Percentiles rank a stretch among this genome's conserved stretches.
Conservation (phyloP, 2,329 filamentous ascomycete genomes). For the Coniochaeta ligniaria region DNA sequence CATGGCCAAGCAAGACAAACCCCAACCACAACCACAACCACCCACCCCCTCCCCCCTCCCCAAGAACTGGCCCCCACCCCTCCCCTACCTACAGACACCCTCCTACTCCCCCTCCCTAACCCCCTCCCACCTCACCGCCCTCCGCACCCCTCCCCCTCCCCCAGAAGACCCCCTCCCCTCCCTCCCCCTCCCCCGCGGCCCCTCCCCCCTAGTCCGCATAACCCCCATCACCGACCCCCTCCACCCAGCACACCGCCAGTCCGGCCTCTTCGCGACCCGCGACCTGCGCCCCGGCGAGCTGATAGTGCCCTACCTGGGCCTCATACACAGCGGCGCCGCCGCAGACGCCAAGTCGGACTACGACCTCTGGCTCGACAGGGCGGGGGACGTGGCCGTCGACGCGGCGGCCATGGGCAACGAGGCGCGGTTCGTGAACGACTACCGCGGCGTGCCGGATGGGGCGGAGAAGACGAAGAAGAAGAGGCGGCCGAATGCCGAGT, state of each 20-base stretch:
- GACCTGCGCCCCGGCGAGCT: slow-evolving; percentile 46
- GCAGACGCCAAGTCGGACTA: slow-evolving; percentile 47
- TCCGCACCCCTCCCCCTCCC: slow-evolving; percentile 21
- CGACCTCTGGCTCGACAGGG: slow-evolving; percentile 56
- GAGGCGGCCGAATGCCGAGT: slow-evolving; percentile 54
- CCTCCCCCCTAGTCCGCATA: slow-evolving; percentile 46
- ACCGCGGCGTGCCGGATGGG: slow-evolving; percentile 41
- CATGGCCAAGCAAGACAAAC: neutral
- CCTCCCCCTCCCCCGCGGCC: slow-evolving; percentile 32
- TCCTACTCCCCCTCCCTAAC: slow-evolving; percentile 38
- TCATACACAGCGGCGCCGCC: slow-evolving; percentile 38
- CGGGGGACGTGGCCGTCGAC: slow-evolving; percentile 51
- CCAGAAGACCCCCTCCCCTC: slow-evolving; percentile 18
- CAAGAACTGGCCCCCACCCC: slow-evolving; percentile 48
- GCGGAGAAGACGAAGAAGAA: too few species aligned
- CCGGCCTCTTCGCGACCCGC: slow-evolving; percentile 52
- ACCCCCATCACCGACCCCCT: slow-evolving; percentile 37
- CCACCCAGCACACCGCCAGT: slow-evolving; percentile 53
- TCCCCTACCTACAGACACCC: slow-evolving; percentile 47
- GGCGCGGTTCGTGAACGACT: slow-evolving; percentile 61
- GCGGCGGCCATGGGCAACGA: slow-evolving; percentile 53
- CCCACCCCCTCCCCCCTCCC: slow-evolving; percentile 21
- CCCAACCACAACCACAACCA: neutral
- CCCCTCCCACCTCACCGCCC: slow-evolving; percentile 28
- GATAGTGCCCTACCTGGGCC: slow-evolving; percentile 55